A percentile compares a stretch with the other conserved stretches of the same genome.
Conservation (phyloP, 2,329 filamentous ascomycete species). For the Dothistroma septosporum region DNA sequence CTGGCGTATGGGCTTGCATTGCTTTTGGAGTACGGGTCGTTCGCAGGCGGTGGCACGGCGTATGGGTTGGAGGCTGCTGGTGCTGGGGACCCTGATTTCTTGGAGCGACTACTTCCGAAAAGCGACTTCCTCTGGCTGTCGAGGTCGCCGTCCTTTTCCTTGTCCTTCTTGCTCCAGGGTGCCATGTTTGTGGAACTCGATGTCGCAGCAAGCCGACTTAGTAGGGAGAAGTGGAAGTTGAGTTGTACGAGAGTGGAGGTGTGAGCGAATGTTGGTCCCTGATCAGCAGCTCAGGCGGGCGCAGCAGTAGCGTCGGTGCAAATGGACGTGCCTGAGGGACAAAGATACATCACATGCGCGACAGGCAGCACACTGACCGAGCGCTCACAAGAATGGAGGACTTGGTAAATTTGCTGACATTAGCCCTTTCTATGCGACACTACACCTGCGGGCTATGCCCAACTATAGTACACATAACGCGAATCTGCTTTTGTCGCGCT, state of each 20-base stretch:
- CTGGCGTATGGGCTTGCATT: slow-evolving; percentile 34
- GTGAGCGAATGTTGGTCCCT: not conserved
- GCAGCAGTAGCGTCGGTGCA: not conserved
- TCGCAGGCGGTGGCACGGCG: slow-evolving; percentile 43
- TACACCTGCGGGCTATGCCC: not conserved
- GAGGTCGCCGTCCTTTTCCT: slow-evolving; percentile 51
- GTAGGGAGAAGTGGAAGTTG: not conserved
- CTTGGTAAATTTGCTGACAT: not conserved
- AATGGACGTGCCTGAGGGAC: not conserved
- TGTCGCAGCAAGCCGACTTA: not conserved
- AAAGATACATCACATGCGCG: not conserved
- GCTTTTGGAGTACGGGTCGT: slow-evolving; percentile 25
- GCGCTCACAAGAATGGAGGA: not conserved
- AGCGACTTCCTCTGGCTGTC: slow-evolving; percentile 54
- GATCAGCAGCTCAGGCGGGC: not conserved
- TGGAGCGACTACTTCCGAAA: slow-evolving; percentile 54
- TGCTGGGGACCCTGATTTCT: slow-evolving; percentile 42
- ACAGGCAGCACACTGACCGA: not conserved
- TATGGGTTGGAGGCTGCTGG: slow-evolving; percentile 53
- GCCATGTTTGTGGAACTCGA: not conserved
- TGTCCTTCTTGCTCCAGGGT: slow-evolving; percentile 44
- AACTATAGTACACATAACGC: not conserved
- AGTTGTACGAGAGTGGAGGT: not conserved
- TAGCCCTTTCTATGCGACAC: not conserved
- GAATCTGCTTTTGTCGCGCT: not conserved